These are phyloP conservation scores for Chrysopogon serrulatus DNA, from an alignment of 176 grass and related monocot genomes.

Conservation along the genomic window DNA sequence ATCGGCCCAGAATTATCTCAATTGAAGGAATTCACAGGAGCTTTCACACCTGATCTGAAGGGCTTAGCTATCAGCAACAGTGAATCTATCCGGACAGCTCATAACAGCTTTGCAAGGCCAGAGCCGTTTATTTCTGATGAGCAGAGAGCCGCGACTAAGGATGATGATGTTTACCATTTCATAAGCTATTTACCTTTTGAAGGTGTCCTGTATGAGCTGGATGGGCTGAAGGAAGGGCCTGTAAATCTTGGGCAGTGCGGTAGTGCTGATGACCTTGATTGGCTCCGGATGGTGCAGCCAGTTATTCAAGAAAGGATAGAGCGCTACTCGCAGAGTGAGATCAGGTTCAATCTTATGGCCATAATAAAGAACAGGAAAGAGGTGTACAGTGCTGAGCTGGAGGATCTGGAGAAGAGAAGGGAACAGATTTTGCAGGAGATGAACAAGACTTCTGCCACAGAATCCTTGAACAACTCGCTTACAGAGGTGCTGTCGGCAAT, in stretches of 20 bases:
- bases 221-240: conserved; percentile 88
- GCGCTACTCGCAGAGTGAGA: conserved; percentile 84
- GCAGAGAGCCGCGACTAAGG: conserved; percentile 69
- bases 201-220: conserved; percentile 84
- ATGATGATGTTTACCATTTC: conserved; percentile 96
- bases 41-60: conserved; percentile 86
- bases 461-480: conserved; percentile 39
- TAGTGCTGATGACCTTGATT: conserved; percentile 55
- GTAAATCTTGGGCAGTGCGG: conserved; percentile 78
- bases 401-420: conserved; percentile 74
- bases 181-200: conserved; percentile 95
- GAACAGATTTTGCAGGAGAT: conserved; percentile 70
- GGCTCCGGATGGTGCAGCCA: conserved; percentile 86
- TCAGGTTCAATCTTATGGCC: conserved; percentile 94
- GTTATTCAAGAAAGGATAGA: conserved; percentile 89
- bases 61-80: conserved; percentile 92
- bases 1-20: conserved; percentile 83
- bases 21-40: conserved; percentile 87
- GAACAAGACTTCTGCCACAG: not conserved
- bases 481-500: conserved; percentile 58
- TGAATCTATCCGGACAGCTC: conserved; percentile 73
- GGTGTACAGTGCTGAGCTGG: conserved; percentile 61
- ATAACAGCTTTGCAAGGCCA: conserved; percentile 95
- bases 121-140: conserved; percentile 98
- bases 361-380: conserved; percentile 95